These are phyloP conservation scores for Russula earlei DNA, from an alignment of 768 basidiomycete species.

Conservation along the genomic window DNA sequence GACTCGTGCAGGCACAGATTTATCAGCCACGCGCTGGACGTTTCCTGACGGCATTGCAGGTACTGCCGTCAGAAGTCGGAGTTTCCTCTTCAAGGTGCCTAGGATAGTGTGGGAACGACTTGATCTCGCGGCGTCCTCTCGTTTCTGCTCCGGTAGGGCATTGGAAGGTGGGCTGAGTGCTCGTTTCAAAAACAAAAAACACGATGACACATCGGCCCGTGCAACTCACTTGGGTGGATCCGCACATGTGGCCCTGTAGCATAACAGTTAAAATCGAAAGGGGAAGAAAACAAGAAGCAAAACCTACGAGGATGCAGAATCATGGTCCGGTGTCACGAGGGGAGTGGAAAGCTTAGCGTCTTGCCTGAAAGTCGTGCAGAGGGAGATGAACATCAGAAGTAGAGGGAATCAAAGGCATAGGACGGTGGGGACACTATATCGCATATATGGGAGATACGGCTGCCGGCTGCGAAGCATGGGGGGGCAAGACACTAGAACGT, in stretches of 20 bases:
- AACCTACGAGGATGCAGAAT: slow-evolving; percentile 1
- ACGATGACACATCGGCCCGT: not conserved
- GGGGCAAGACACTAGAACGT: not conserved
- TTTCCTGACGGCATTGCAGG: too few species aligned
- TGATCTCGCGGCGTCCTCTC: not conserved
- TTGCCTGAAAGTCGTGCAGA: not conserved
- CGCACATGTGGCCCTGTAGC: not conserved
- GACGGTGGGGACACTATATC: not conserved
- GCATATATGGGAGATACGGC: not conserved
- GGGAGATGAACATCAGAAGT: not conserved
- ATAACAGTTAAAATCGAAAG: not conserved
- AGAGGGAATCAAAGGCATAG: not conserved
- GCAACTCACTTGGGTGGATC: not conserved
- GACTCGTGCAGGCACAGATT: not conserved
- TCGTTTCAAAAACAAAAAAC: not conserved
- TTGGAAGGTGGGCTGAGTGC: not conserved
- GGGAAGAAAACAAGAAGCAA: not conserved
- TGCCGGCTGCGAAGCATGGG: not conserved
- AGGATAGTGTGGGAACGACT: slow-evolving; percentile 6
- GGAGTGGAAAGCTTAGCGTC: not conserved
- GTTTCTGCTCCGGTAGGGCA: not conserved
- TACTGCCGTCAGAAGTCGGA: not conserved
- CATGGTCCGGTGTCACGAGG: not conserved
- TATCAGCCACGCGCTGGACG: not conserved
- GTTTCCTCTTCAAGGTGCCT: not conserved